Percentiles rank a stretch among this genome's conserved stretches.
phyloP scores from a whole-genome alignment of 2,329 filamentous ascomycete genomes.

The Trichoderma aggressivum region DNA sequence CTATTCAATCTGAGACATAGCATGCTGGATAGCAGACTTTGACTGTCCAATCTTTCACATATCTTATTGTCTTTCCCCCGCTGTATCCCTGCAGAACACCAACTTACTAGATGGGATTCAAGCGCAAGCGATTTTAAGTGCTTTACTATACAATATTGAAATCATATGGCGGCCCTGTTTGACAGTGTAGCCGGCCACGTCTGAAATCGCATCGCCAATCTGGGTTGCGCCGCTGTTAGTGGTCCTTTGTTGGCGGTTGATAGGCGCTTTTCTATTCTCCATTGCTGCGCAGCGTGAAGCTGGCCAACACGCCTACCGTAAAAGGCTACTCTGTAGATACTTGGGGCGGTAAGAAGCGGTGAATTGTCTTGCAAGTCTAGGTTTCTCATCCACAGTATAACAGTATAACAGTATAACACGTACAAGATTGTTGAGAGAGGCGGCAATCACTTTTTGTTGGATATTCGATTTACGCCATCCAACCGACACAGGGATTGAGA shows the following conservation, averaged over 20 bases:
- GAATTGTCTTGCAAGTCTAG: not conserved
- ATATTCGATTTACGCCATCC: not conserved
- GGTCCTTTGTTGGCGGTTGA: slow-evolving; percentile 19
- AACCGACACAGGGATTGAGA: not conserved
- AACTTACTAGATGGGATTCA: not conserved
- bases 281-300: not conserved
- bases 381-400: not conserved
- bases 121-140: not conserved
- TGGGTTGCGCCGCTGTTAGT: not conserved
- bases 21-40: not conserved
- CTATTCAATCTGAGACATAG: not conserved
- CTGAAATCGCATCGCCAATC: not conserved
- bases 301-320: not conserved
- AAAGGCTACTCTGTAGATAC: not conserved
- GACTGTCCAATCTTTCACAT: no score
- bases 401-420: no score
- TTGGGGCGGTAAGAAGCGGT: not conserved
- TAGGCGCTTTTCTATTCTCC: not conserved
- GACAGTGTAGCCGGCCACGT: not conserved
- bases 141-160: not conserved
- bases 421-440: not conserved
- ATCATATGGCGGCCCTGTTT: not conserved
- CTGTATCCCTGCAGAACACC: not conserved
- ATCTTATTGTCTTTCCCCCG: not conserved
- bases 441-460: not conserved